These are phyloP conservation scores for Picea sitchensis DNA, from an alignment of 75 land plant species.

Conservation along the genomic window DNA sequence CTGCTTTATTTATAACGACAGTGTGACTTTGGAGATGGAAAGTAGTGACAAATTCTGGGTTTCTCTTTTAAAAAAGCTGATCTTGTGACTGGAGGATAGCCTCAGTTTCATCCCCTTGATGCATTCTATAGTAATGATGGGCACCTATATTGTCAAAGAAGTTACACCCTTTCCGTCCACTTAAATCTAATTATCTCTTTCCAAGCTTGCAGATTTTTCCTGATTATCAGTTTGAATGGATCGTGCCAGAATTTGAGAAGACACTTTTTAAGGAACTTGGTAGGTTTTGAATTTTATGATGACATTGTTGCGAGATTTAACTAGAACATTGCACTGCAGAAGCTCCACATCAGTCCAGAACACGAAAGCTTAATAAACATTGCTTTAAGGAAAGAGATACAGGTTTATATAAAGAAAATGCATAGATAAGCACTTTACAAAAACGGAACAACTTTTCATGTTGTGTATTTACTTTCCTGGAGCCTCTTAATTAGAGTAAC, in stretches of 20 bases:
- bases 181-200: not conserved
- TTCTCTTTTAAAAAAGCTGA: not conserved
- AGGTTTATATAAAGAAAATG: not conserved
- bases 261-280: constrained; percentile 77
- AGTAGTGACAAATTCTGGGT: constrained; percentile 6
- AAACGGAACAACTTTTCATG: not conserved
- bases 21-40: not conserved
- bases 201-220: constrained; percentile 75
- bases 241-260: constrained; percentile 78
- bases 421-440: not conserved
- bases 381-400: not conserved
- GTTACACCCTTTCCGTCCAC: not conserved
- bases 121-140: not conserved
- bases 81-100: not conserved
- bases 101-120: not conserved
- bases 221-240: constrained; percentile 84
- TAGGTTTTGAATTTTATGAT: constrained; percentile 23
- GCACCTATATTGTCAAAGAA: not conserved
- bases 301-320: not conserved
- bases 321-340: not conserved
- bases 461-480: not conserved
- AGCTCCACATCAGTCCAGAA: not conserved
- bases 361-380: not conserved
- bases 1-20: not conserved
- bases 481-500: not conserved